Conservation (phyloP, 371 early-diverging fungal species). For the Apophysomyces ossiformis region DNA sequence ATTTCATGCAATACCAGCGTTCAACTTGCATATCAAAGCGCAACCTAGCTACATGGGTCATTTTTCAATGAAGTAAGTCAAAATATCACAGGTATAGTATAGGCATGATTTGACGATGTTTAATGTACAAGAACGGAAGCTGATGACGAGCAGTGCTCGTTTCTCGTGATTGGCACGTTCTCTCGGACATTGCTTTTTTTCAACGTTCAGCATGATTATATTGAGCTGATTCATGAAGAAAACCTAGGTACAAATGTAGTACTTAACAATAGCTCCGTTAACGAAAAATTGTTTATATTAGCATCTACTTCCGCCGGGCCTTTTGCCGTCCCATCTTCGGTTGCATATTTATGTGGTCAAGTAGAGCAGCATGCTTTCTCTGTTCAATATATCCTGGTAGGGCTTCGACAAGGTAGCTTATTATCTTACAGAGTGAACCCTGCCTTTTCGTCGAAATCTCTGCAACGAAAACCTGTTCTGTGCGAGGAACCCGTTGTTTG, state of each 20-base stretch:
- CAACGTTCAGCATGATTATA: slow-evolving; percentile 1
- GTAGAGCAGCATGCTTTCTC: not conserved
- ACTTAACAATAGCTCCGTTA: not conserved
- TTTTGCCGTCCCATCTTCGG: not conserved
- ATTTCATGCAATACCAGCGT: not conserved
- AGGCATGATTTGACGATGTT: not conserved
- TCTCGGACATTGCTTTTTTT: slow-evolving; percentile 17
- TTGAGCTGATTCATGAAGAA: slow-evolving; percentile 16
- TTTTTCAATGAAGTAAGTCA: slow-evolving; percentile 17
- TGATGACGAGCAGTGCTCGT: not conserved
- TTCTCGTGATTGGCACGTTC: slow-evolving; percentile 25
- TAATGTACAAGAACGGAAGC: not conserved
- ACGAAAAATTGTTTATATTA: not conserved
- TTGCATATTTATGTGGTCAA: not conserved
- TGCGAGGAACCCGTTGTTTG: not conserved
- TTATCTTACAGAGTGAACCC: slow-evolving; percentile 3
- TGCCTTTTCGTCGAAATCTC: not conserved
- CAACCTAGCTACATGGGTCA: slow-evolving; percentile 23
- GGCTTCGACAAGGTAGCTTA: slow-evolving; percentile 15
- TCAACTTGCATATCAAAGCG: not conserved
- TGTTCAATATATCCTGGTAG: slow-evolving; percentile 12
- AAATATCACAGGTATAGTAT: not conserved
- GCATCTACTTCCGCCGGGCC: slow-evolving; percentile 17
- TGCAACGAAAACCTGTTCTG: slow-evolving; percentile 4
- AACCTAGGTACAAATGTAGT: slow-evolving; percentile 19